Evolutionary conservation across 2,329 filamentous ascomycete genomes (phyloP), one percentile per base, ranked within the genome.

Genomic region (Coniella lustricola): DNA sequence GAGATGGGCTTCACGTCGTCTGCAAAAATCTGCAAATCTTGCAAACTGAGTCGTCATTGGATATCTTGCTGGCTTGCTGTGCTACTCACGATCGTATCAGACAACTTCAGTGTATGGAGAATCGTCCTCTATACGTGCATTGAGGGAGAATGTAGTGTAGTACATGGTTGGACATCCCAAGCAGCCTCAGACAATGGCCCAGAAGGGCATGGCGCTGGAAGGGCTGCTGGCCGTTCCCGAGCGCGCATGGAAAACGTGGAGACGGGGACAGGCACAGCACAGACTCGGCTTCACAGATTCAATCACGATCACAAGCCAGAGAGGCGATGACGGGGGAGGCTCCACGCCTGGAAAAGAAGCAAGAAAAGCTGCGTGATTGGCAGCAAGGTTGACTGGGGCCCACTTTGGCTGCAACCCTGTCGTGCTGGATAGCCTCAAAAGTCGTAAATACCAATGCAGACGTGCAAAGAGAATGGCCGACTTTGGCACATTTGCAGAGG

Each of bases 231-330:
- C 33, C 14, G 33, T 35, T 35, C 33, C 33, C 16, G 33, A 7
- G n/a, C 25, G 33, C n/a, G n/a, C n/a, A n/a, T n/a, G n/a, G n/a
- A 14, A 16, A 35, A 14, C 16, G 33, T 35, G 33, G 12, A 35
- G 33, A 14, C 12, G 33, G 33, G 33, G 7, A 16, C 12, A 20
- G 25, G 25, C 25, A 10, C 25, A 29, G 25, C 3, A 7, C 17
- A 17, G 18, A 17, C 36, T 21, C 13, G 48, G 32, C 46, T 49
- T 34, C 33, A 46, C 46, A 20, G 17, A 43, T 17, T 29, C 18
- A 43, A 46, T 50, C 43, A 44, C 47, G 47, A 52, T 52, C 46
- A 31, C 49, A 42, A 42, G 46, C 45, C 40, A 46, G 44, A 39
- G 9, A 32, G 17, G 20, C 38, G 34, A 46, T 38, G 32, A 34